Percentiles rank a stretch among this genome's conserved stretches.
Conservation (phyloP, 176 grass and related monocot genomes). For the Lolium perenne region DNA sequence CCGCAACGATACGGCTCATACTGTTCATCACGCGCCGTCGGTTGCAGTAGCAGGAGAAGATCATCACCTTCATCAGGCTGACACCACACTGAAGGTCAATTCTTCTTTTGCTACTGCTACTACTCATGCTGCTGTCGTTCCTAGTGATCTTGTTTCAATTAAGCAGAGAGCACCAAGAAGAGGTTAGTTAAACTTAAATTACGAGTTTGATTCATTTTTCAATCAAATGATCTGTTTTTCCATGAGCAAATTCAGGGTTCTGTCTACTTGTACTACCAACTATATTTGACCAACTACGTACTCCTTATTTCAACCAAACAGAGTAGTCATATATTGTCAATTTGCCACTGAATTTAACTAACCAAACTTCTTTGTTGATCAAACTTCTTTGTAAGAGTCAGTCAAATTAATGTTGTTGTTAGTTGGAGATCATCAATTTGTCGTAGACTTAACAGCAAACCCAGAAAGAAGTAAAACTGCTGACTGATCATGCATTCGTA, state of each 20-base stretch:
- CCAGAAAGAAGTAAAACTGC: too few relatives aligned
- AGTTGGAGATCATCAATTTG: neutral
- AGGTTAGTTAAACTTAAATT: slow-evolving; percentile 7
- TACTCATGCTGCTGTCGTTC: too few relatives aligned
- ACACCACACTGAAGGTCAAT: neutral
- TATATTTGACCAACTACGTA: neutral
- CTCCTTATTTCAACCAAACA: too few relatives aligned
- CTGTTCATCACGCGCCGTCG: neutral
- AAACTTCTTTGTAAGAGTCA: neutral
- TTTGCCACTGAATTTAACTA: neutral
- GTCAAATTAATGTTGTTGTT: neutral
- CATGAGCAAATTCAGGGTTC: neutral
- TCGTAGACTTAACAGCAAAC: too few relatives aligned
- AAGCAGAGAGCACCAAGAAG: neutral
- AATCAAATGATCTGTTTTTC: neutral
- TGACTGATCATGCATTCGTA: too few relatives aligned
- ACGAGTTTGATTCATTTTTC: too few relatives aligned
- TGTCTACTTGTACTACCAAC: neutral
- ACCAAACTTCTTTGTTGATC: neutral
- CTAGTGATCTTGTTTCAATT: neutral
- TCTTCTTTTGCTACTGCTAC: too few relatives aligned
- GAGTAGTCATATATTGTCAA: neutral
- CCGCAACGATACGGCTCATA: neutral
- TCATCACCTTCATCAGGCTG: neutral
- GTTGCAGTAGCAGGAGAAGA: too few relatives aligned